Evolutionary conservation across 2,329 filamentous ascomycete species (phyloP).

Genomic region (Xylariomycetidae sp.): DNA sequence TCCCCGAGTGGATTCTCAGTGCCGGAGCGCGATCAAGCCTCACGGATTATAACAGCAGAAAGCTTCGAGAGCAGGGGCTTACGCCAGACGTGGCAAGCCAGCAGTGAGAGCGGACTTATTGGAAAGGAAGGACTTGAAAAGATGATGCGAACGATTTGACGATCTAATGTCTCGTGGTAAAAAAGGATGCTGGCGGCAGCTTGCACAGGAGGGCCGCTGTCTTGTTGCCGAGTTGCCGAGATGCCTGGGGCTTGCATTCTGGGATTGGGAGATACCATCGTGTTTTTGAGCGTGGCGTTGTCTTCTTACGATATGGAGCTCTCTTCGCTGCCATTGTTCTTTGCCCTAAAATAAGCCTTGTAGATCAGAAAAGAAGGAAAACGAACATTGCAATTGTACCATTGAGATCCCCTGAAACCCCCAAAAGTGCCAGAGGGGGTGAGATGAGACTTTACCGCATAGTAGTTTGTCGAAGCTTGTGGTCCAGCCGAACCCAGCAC

Average conservation of each 20-base stretch:
- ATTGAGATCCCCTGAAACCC: no score
- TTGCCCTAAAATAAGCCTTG: no score
- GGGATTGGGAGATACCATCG: conserved; percentile 22
- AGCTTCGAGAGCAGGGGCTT: conserved; percentile 20
- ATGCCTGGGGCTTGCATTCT: conserved; percentile 7
- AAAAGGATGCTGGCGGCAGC: no score
- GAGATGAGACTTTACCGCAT: no score
- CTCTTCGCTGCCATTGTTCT: no score
- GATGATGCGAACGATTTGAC: conserved; percentile 11
- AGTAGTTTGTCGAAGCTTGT: no score
- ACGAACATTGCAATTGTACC: no score
- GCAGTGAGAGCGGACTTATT: conserved; percentile 6
- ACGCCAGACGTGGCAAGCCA: conserved; percentile 9
- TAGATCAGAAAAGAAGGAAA: no score
- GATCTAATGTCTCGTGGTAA: conserved; percentile 8
- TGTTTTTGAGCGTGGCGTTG: conserved; percentile 26
- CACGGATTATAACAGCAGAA: conserved; percentile 38
- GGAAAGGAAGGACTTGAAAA: conserved; percentile 2
- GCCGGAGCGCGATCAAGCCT: conserved; percentile 46
- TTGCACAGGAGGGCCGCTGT: no score
- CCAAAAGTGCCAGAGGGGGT: no score
- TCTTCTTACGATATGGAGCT: no score
- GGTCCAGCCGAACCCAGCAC: no score
- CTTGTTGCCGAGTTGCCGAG: conserved; percentile 4
- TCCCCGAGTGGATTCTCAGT: conserved; percentile 55